These are phyloP conservation scores for Hordeum marinum DNA, from an alignment of 176 grass and related monocot genomes.

Conservation along the genomic window DNA sequence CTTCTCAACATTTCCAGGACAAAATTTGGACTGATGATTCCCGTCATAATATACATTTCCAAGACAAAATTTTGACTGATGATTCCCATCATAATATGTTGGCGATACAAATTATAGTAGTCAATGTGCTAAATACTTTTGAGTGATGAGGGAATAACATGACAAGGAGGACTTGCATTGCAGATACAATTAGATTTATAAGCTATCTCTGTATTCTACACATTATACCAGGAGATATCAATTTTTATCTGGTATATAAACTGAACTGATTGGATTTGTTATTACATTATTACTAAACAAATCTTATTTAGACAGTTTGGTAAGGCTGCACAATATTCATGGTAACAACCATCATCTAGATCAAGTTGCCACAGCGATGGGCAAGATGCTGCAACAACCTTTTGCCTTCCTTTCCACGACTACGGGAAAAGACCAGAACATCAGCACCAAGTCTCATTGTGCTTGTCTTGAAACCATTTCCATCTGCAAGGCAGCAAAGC, in stretches of 20 bases:
- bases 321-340: conserved; percentile 10
- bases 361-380: not conserved
- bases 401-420: conserved; percentile 52
- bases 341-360: conserved; percentile 21
- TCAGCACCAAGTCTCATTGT: conserved; percentile 98
- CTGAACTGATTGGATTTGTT: conserved; percentile 1
- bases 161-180: not conserved
- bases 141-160: not conserved
- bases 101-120: not conserved
- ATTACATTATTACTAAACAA: not conserved
- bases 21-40: not conserved
- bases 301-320: not conserved
- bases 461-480: conserved; percentile 99
- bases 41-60: not conserved
- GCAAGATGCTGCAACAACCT: conserved; percentile 48
- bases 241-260: conserved; percentile 4
- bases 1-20: not conserved
- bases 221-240: not conserved
- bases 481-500: conserved; percentile 52
- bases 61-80: not conserved
- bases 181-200: not conserved
- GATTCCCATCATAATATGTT: not conserved
- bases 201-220: not conserved
- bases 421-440: conserved; percentile 91
- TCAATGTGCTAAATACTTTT: not conserved